Conservation (phyloP, 2,329 filamentous ascomycete species). For the Epichloe gansuensis region DNA sequence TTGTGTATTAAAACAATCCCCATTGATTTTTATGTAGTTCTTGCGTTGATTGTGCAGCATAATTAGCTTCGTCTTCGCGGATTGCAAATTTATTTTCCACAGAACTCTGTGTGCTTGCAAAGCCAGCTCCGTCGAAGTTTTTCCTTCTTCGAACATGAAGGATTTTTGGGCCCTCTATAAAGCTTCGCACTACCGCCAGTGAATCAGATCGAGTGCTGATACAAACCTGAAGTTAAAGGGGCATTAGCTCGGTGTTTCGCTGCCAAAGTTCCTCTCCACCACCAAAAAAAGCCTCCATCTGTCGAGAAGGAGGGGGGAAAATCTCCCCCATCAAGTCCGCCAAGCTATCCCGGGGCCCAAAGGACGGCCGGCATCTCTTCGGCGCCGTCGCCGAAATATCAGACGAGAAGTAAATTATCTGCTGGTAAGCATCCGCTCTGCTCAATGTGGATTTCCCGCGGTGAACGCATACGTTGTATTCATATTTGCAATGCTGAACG, state of each 20-base stretch:
- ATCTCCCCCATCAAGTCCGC: not conserved
- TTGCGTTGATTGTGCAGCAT: not conserved
- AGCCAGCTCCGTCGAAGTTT: too few species aligned
- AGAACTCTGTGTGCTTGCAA: too few species aligned
- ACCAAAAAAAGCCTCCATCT: not conserved
- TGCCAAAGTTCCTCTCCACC: not conserved
- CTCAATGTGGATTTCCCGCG: not conserved
- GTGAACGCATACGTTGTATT: too few species aligned
- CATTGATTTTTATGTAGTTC: not conserved
- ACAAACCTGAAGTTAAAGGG: not conserved
- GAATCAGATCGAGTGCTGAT: not conserved
- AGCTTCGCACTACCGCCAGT: not conserved
- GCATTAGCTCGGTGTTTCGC: not conserved
- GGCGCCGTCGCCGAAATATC: not conserved
- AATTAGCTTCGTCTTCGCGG: not conserved
- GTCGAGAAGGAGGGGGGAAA: not conserved
- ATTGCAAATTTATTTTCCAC: too few species aligned
- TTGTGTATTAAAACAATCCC: not conserved
- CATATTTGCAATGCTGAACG: too few species aligned
- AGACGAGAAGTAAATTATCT: not conserved
- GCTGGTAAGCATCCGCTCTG: not conserved
- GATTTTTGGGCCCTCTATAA: not conserved
- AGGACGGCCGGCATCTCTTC: not conserved
- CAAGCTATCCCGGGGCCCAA: not conserved
- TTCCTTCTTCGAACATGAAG: not conserved